These are phyloP conservation scores for Cynanchum wilfordii DNA, from an alignment of 257 asterid genomes.

Conservation along the genomic window DNA sequence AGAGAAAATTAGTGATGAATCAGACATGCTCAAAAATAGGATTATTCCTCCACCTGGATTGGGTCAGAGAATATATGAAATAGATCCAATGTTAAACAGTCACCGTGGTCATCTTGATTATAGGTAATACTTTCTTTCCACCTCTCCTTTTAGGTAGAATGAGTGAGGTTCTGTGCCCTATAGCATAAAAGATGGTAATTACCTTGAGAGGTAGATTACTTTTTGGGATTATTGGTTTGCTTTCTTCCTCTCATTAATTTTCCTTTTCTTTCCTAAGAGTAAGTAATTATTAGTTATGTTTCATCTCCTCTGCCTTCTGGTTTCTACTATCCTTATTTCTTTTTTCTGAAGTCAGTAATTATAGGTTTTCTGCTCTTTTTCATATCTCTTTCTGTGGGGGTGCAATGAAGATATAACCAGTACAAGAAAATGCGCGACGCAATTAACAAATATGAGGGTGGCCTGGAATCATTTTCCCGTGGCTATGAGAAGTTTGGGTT, in stretches of 20 bases:
- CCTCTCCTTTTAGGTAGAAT: neutral
- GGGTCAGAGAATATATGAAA: slow-evolving; percentile 84
- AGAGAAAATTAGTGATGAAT: slow-evolving; percentile 45
- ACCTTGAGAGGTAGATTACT: neutral
- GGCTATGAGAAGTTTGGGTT: slow-evolving; percentile 94
- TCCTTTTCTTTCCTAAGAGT: neutral
- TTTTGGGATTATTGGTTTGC: neutral
- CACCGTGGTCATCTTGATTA: slow-evolving; percentile 75
- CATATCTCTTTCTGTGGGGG: neutral
- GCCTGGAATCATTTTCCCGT: slow-evolving; percentile 86
- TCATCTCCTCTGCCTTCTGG: neutral
- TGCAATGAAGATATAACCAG: slow-evolving; percentile 58
- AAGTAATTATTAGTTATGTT: neutral
- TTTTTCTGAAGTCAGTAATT: neutral
- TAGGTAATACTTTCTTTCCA: slow-evolving; percentile 38
- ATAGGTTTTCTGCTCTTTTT: neutral
- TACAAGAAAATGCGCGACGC: slow-evolving; percentile 70
- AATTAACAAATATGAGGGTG: slow-evolving; percentile 90
- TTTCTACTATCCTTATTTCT: neutral
- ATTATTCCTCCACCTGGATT: slow-evolving; percentile 73
- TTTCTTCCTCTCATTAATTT: neutral
- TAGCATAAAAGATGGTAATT: neutral
- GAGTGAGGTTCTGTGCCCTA: neutral
- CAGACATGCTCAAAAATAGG: slow-evolving; percentile 44
- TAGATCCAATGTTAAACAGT: slow-evolving; percentile 71